Percentiles rank a stretch among this genome's conserved stretches.
phyloP scores from a whole-genome alignment of 345 rosid species.

The Corchorus capsularis region DNA sequence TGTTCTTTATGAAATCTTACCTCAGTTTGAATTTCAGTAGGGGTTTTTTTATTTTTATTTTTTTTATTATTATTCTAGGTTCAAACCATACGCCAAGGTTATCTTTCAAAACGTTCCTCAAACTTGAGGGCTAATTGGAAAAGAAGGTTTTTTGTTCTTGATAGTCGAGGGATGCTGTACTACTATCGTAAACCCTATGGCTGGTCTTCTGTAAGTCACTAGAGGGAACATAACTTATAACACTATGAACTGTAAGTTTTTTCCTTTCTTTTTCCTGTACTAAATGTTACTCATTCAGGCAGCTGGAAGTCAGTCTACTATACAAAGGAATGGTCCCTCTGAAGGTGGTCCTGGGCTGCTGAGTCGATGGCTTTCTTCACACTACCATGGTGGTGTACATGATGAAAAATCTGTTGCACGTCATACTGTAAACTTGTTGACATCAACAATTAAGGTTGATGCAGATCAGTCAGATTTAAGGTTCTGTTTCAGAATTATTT shows the following conservation, averaged over 20 bases:
- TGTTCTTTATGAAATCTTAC: not conserved
- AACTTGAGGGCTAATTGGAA: conserved; percentile 85
- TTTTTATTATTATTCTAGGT: too few species aligned
- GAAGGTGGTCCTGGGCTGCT: conserved; percentile 65
- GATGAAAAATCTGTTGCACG: conserved; percentile 80
- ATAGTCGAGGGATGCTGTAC: conserved; percentile 79
- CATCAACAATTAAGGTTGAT: conserved; percentile 78
- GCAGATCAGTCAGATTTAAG: conserved; percentile 79
- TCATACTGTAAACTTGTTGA: conserved; percentile 69
- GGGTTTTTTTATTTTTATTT: too few species aligned
- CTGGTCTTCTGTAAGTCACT: conserved; percentile 59
- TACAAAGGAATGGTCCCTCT: conserved; percentile 46
- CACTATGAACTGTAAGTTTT: not conserved
- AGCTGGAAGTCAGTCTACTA: conserved; percentile 54
- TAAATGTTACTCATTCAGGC: conserved; percentile 46
- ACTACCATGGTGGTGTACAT: conserved; percentile 65
- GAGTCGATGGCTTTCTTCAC: conserved; percentile 84
- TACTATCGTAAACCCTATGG: conserved; percentile 76
- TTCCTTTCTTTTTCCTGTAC: conserved; percentile 17
- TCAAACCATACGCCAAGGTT: conserved; percentile 79
- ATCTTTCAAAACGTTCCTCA: conserved; percentile 81
- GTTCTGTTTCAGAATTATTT: conserved; percentile 82
- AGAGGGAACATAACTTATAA: conserved; percentile 20
- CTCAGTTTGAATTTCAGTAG: not conserved
- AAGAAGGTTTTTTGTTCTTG: conserved; percentile 81